These are phyloP conservation scores for Saksenaea vasiformis DNA, from an alignment of 371 early-diverging fungal genomes.

Conservation along the genomic window DNA sequence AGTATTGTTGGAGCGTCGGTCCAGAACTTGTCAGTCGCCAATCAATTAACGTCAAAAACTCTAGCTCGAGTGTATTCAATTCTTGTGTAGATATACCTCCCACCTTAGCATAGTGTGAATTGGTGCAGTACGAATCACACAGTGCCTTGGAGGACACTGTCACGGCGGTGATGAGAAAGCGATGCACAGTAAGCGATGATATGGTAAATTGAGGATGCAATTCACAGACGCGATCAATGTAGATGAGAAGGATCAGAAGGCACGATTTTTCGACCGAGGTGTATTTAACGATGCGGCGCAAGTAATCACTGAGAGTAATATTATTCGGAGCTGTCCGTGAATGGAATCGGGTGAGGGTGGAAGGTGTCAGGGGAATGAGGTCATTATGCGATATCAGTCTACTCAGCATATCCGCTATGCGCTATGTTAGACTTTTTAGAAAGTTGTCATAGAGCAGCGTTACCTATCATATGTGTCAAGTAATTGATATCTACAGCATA, in stretches of 20 bases:
- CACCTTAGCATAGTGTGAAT: constrained; percentile 89
- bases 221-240: constrained; percentile 90
- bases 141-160: constrained; percentile 88
- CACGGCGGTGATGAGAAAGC: constrained; percentile 93
- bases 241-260: constrained; percentile 84
- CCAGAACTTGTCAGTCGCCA: constrained; percentile 86
- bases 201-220: constrained; percentile 83
- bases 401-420: constrained; percentile 74
- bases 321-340: constrained; percentile 88
- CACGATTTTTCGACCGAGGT: constrained; percentile 90
- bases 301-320: constrained; percentile 80
- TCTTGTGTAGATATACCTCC: constrained; percentile 94
- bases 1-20: constrained; percentile 83
- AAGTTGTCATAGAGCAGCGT: constrained; percentile 5
- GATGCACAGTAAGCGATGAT: constrained; percentile 90
- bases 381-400: constrained; percentile 86
- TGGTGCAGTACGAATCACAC: constrained; percentile 86
- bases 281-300: constrained; percentile 85
- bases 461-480: constrained; percentile 78
- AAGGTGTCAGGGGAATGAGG: constrained; percentile 76
- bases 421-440: neutral
- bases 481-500: constrained; percentile 72
- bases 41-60: constrained; percentile 83
- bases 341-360: constrained; percentile 93
- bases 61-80: constrained; percentile 93